A percentile compares a stretch with the other conserved stretches of the same genome.
These are phyloP conservation scores for Acrodontium crateriforme DNA, from an alignment of 2,329 filamentous ascomycete genomes.

Conservation along the genomic window DNA sequence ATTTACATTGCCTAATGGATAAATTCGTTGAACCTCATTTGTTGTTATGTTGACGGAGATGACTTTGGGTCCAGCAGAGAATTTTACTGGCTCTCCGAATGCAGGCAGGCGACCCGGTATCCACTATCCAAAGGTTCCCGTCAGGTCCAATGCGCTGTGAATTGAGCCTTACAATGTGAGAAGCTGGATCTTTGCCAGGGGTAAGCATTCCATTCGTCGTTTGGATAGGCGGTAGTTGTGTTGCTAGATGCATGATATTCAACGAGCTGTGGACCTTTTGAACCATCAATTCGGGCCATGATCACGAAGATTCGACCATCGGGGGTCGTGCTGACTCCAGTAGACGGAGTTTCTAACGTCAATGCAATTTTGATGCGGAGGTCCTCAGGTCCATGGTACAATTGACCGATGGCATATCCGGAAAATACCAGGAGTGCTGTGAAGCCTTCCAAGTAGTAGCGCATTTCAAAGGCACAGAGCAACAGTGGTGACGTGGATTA, in stretches of 20 bases:
- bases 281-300: slow-evolving; percentile 19
- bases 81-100: slow-evolving; percentile 17
- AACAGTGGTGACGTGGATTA: no score
- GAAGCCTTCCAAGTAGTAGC: no score
- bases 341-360: slow-evolving; percentile 11
- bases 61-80: slow-evolving; percentile 22
- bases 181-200: slow-evolving; percentile 13
- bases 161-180: slow-evolving; percentile 16
- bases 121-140: slow-evolving; percentile 21
- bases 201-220: slow-evolving; percentile 20
- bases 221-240: slow-evolving; percentile 14
- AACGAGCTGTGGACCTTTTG: slow-evolving; percentile 18
- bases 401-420: slow-evolving; percentile 1
- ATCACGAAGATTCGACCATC: slow-evolving; percentile 20
- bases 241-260: slow-evolving; percentile 16
- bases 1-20: slow-evolving; percentile 22
- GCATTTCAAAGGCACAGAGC: no score
- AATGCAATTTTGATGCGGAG: slow-evolving; percentile 9
- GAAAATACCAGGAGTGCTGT: not conserved
- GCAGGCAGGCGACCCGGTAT: slow-evolving; percentile 16
- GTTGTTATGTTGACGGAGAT: slow-evolving; percentile 21
- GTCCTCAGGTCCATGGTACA: slow-evolving; percentile 7
- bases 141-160: slow-evolving; percentile 21
- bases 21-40: slow-evolving; percentile 21
- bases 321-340: slow-evolving; percentile 16